These are phyloP conservation scores for Apiospora aurea DNA, from an alignment of 2,329 filamentous ascomycete species.

Conservation along the genomic window DNA sequence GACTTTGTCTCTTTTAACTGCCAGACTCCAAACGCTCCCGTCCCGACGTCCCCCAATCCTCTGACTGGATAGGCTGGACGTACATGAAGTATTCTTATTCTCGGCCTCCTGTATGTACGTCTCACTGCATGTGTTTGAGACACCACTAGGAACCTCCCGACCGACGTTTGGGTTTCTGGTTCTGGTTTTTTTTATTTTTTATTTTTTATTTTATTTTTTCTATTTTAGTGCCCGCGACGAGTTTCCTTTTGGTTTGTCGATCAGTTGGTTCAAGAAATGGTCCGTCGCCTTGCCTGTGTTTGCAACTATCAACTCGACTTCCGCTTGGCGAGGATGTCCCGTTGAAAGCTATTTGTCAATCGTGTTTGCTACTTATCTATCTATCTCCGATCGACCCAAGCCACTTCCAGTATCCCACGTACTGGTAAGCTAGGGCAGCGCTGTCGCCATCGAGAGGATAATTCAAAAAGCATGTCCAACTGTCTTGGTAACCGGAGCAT, in stretches of 20 bases:
- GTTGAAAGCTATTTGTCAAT: background rate
- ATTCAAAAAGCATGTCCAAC: too few species aligned
- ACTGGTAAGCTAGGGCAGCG: too few species aligned
- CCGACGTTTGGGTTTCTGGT: background rate
- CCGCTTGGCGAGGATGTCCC: background rate
- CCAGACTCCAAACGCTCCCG: background rate
- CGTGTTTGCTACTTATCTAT: background rate
- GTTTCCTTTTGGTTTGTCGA: background rate
- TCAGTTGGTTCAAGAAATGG: background rate
- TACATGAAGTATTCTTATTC: background rate
- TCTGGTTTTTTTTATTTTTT: too few species aligned
- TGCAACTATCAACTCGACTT: background rate
- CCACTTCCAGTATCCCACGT: too few species aligned
- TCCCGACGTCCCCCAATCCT: background rate
- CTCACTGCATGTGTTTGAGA: conserved; percentile 4
- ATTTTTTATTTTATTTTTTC: too few species aligned
- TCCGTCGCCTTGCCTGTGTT: background rate
- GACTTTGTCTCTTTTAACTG: background rate
- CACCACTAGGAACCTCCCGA: background rate
- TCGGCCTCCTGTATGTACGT: conserved; percentile 7
- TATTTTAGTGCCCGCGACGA: background rate
- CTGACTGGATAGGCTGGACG: background rate
- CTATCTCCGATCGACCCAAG: too few species aligned
- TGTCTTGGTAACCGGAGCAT: too few species aligned
- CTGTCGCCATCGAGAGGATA: too few species aligned